Conservation (phyloP, 257 asterid species). For the Solanum gandarillasii region DNA sequence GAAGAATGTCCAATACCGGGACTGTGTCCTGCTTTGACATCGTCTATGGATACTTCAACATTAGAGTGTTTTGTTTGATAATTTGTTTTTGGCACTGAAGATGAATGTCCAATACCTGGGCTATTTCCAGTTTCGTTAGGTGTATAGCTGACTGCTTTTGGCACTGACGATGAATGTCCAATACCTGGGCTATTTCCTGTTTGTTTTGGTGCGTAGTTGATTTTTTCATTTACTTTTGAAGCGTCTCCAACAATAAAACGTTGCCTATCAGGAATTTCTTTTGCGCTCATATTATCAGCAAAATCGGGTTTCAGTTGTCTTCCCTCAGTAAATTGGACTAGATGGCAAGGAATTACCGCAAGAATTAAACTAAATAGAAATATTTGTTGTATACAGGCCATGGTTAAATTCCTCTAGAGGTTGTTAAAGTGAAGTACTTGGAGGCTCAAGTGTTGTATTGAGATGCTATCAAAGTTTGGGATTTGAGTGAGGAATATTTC, state of each 20-base stretch:
- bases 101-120: conserved; percentile 58
- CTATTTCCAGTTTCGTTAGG: conserved; percentile 51
- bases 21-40: conserved; percentile 42
- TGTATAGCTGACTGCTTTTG: background rate
- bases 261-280: background rate
- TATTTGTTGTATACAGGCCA: conserved; percentile 23
- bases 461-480: background rate
- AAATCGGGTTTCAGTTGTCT: conserved; percentile 23
- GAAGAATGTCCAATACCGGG: conserved; percentile 55
- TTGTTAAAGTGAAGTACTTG: background rate
- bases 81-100: background rate
- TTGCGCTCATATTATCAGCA: background rate
- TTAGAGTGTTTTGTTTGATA: conserved; percentile 3
- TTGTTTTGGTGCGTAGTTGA: conserved; percentile 12
- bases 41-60: conserved; percentile 2
- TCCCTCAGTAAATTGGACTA: conserved; percentile 23
- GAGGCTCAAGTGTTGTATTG: background rate
- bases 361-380: conserved; percentile 23
- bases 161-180: conserved; percentile 28
- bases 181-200: conserved; percentile 67
- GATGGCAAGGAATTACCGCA: conserved; percentile 10
- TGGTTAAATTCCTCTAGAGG: background rate
- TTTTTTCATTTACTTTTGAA: background rate
- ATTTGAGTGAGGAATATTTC: background rate
- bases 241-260: background rate